Base-by-base conservation (phyloP, 345 rosid genomes). In the Pseudoturritis turrita region DNA sequence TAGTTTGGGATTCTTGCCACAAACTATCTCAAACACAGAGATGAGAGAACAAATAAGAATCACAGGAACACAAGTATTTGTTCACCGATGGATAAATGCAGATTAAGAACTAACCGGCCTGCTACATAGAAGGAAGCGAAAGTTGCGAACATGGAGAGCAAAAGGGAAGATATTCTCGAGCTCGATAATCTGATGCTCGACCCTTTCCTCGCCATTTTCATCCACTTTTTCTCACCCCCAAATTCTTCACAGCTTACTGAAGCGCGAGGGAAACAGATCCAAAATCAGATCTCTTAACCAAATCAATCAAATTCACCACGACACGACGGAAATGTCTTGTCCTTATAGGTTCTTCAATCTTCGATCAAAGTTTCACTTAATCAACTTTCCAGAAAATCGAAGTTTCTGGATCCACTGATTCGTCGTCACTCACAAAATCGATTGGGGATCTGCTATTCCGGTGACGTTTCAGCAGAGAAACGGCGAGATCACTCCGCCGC, bases 1-100 rank as follows among this genome's bases (percentile, higher is more conserved):
- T 83, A 73, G 74, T 86, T 76, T 88, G 88, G 2, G 99, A 86
- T 63, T 92, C 97, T 86, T 84, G 96, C 99, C 98, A 95, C 44
- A 92, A 70, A 57, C 98, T 95, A 39, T 31, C 0, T 37, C 65
- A 77, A 67, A 61, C 62, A 57, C 40, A 67, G 13, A 46, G 26
- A 69, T 45, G 19, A 60, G 31, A 71, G 11, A 17, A 57, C 28
- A 22, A 31, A 57, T 33, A 47, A 50, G 39, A 58, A 47, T 33
- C 10, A 37, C 41, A 70, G 13, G 44, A 70, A 17, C 36, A 57
- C n/a, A 21, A 19, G 31, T 9, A 54, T 9, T 23, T 15, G 62
- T 44, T 7, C 1, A 26, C 21, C 2, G 19, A 50, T 8, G 25
- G 11, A 69, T 14, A 37, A 8, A 18, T 23, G 73, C 4, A 36